These are phyloP conservation scores for Spizellomyces punctatus DNA, from an alignment of 192 early-diverging fungal genomes.

Conservation along the genomic window DNA sequence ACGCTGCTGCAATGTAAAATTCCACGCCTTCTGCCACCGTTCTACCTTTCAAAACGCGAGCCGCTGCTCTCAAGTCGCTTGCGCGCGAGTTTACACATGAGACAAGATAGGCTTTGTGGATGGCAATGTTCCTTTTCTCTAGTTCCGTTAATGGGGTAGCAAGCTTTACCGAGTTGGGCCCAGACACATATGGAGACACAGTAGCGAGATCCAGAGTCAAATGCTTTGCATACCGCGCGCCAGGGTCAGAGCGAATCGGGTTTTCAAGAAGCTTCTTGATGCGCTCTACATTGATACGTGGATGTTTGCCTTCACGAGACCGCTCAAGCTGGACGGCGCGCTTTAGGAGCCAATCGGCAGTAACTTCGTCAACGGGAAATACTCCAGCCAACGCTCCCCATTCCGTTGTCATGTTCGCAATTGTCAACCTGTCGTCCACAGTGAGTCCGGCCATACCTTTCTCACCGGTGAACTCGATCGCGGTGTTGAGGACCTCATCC, in stretches of 20 bases:
- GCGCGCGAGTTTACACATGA: slow-evolving; percentile 96
- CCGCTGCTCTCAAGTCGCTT: slow-evolving; percentile 86
- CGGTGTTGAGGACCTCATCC: slow-evolving; percentile 95
- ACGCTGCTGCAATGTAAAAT: slow-evolving; percentile 96
- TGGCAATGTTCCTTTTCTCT: slow-evolving; percentile 71
- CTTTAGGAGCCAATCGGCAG: slow-evolving; percentile 71
- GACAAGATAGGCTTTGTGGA: slow-evolving; percentile 96
- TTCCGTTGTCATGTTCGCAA: slow-evolving; percentile 99
- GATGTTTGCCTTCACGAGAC: slow-evolving; percentile 34
- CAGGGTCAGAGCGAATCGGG: slow-evolving; percentile 39
- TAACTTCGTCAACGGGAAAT: slow-evolving; percentile 87
- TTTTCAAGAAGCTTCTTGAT: slow-evolving; percentile 32
- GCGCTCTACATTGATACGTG: slow-evolving; percentile 45
- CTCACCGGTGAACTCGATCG: slow-evolving; percentile 90
- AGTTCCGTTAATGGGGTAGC: slow-evolving; percentile 78
- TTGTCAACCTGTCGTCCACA: slow-evolving; percentile 90
- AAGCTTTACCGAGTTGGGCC: slow-evolving; percentile 96
- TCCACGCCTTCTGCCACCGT: slow-evolving; percentile 80
- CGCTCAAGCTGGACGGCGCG: slow-evolving; percentile 54
- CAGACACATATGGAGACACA: slow-evolving; percentile 85
- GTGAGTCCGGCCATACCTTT: slow-evolving; percentile 62
- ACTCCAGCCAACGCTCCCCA: slow-evolving; percentile 98
- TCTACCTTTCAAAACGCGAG: slow-evolving; percentile 64
- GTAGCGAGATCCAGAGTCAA: slow-evolving; percentile 87
- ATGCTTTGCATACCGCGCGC: slow-evolving; percentile 81